Evolutionary conservation across 2,329 filamentous ascomycete genomes (phyloP).

Genomic region (Colletotrichum sp.): DNA sequence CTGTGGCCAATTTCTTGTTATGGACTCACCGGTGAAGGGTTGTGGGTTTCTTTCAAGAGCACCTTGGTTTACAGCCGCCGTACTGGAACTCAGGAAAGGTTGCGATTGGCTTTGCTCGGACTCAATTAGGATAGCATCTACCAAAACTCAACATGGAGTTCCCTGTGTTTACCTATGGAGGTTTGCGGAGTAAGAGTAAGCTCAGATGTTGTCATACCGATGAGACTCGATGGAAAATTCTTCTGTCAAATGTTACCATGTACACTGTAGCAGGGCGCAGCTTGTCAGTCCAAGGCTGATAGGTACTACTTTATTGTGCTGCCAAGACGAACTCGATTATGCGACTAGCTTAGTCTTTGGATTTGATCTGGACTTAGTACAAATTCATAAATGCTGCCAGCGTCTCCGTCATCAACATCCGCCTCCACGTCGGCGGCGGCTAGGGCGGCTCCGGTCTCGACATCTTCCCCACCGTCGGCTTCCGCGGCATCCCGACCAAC

Average conservation of each 20-base stretch:
- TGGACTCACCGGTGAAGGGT: not conserved
- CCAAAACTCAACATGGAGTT: not conserved
- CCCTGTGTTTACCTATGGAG: not conserved
- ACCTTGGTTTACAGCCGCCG: not conserved
- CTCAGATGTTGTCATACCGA: not conserved
- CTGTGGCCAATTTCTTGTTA: not conserved
- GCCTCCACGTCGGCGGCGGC: not conserved
- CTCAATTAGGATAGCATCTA: not conserved
- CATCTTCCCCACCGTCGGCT: not conserved
- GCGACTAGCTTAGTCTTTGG: not conserved
- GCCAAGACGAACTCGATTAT: not conserved
- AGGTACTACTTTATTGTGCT: too few relatives aligned
- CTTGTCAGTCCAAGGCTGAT: not conserved
- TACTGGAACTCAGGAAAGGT: not conserved
- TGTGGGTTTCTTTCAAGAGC: not conserved
- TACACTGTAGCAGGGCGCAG: not conserved
- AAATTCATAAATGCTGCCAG: not conserved
- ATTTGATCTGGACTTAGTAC: too few relatives aligned
- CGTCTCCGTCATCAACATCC: not conserved
- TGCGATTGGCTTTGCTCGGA: not conserved
- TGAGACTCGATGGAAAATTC: not conserved
- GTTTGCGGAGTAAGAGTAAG: not conserved
- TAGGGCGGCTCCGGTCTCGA: not conserved
- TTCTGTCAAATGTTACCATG: not conserved
- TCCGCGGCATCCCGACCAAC: not conserved